A percentile compares a stretch with the other conserved stretches of the same genome.
Conservation (phyloP, 768 basidiomycete species). For the Rhizopogon vinicolor region DNA sequence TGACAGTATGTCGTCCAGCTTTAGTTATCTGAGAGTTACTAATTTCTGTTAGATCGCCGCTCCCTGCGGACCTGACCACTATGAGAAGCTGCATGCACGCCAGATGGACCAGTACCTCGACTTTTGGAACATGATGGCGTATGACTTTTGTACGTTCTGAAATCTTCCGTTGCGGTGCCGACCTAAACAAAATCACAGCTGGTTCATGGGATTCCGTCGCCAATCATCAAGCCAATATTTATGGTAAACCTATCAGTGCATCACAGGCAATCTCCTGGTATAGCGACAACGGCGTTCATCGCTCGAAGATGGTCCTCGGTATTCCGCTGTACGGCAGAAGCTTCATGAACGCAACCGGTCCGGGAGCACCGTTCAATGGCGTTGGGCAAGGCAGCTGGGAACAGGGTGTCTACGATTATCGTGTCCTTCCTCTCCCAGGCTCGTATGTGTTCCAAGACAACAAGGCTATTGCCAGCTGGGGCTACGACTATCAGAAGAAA, state of each 20-base stretch:
- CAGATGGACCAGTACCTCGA: conserved; percentile 89
- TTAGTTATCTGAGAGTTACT: background rate
- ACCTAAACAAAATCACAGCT: conserved; percentile 35
- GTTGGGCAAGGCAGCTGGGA: conserved; percentile 91
- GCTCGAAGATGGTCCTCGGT: conserved; percentile 82
- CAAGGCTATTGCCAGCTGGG: conserved; percentile 71
- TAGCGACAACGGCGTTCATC: conserved; percentile 60
- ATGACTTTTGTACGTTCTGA: conserved; percentile 63
- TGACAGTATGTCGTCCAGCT: conserved; percentile 49
- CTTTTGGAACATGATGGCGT: conserved; percentile 98
- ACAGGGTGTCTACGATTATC: conserved; percentile 88
- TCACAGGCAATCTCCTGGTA: conserved; percentile 70
- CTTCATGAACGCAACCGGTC: conserved; percentile 82
- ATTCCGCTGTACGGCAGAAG: conserved; percentile 93
- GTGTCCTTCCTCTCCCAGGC: conserved; percentile 76
- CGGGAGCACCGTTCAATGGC: conserved; percentile 75
- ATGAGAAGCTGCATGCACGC: conserved; percentile 67
- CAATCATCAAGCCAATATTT: conserved; percentile 86
- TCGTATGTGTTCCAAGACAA: conserved; percentile 64
- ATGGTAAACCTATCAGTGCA: conserved; percentile 60
- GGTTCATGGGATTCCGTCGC: conserved; percentile 72
- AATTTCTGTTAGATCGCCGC: conserved; percentile 66
- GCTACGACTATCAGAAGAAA: conserved; percentile 65
- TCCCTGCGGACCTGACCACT: conserved; percentile 87
- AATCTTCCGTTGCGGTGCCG: conserved; percentile 1